These are phyloP conservation scores for Clarkia xantiana DNA, from an alignment of 345 rosid genomes.

Conservation along the genomic window DNA sequence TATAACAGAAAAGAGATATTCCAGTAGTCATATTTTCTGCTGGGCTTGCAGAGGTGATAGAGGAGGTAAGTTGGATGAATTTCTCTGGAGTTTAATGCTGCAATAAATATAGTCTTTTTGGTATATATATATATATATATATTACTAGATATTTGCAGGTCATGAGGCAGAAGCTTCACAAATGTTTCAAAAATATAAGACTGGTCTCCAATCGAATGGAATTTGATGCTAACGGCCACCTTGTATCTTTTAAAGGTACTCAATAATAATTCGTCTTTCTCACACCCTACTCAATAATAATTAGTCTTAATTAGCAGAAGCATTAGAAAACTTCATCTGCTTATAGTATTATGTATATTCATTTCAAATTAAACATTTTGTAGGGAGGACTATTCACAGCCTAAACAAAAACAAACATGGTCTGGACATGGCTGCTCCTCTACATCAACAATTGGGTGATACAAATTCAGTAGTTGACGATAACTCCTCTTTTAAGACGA, in stretches of 20 bases:
- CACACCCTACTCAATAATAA: too few relatives aligned
- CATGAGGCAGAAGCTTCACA: constrained; percentile 70
- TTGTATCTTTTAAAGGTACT: constrained; percentile 69
- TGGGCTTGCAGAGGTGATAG: constrained; percentile 92
- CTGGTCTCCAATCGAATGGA: constrained; percentile 75
- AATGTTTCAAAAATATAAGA: constrained; percentile 55
- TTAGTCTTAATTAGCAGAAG: too few relatives aligned
- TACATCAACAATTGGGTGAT: constrained; percentile 47
- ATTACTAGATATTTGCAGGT: constrained; percentile 53
- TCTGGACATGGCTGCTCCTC: constrained; percentile 80
- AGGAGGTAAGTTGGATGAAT: constrained; percentile 45
- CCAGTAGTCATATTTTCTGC: constrained; percentile 84
- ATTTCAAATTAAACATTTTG: constrained; percentile 1
- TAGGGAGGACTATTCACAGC: constrained; percentile 75
- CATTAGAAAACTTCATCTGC: neutral
- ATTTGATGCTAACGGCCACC: constrained; percentile 41
- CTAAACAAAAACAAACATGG: constrained; percentile 85
- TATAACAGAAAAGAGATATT: constrained; percentile 10
- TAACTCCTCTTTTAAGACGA: constrained; percentile 31
- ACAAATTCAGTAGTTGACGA: constrained; percentile 19
- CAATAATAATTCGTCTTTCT: too few relatives aligned
- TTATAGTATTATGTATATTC: neutral
- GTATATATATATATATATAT: constrained; percentile 3
- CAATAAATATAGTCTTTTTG: neutral
- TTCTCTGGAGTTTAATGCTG: neutral